phyloP scores from a whole-genome alignment of 176 grass and related monocot genomes.

The Carex pumila region DNA sequence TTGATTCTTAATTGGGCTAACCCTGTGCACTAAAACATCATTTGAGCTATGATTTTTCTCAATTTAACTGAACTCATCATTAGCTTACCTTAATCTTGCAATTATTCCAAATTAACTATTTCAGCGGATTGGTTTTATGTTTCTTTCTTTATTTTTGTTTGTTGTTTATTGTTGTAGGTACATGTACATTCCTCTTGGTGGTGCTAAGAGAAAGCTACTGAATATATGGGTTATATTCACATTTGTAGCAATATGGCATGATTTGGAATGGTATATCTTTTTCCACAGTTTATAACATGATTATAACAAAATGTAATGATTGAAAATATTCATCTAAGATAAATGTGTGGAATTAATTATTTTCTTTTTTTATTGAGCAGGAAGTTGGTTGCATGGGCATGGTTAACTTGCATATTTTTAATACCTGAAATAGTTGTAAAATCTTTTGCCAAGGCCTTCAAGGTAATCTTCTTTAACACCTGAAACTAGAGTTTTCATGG shows the following conservation, averaged over 20 bases:
- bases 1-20: neutral
- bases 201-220: conserved; percentile 70
- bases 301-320: neutral
- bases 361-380: conserved; percentile 31
- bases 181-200: conserved; percentile 95
- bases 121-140: neutral
- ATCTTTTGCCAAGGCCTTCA: conserved; percentile 45
- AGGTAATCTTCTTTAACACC: conserved; percentile 35
- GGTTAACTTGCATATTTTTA: conserved; percentile 96
- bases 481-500: neutral
- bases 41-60: neutral
- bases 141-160: conserved; percentile 22
- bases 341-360: neutral
- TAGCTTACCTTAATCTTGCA: neutral
- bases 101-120: neutral
- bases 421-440: conserved; percentile 82
- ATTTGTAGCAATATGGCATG: conserved; percentile 94
- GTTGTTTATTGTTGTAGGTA: conserved; percentile 43
- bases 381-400: conserved; percentile 94
- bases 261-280: conserved; percentile 69
- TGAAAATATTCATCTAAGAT: neutral
- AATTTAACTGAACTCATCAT: neutral
- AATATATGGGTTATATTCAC: conserved; percentile 99
- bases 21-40: neutral
- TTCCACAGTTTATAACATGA: neutral